Base-by-base conservation (phyloP, 2,329 filamentous ascomycete species). In the Fusarium sp. region DNA sequence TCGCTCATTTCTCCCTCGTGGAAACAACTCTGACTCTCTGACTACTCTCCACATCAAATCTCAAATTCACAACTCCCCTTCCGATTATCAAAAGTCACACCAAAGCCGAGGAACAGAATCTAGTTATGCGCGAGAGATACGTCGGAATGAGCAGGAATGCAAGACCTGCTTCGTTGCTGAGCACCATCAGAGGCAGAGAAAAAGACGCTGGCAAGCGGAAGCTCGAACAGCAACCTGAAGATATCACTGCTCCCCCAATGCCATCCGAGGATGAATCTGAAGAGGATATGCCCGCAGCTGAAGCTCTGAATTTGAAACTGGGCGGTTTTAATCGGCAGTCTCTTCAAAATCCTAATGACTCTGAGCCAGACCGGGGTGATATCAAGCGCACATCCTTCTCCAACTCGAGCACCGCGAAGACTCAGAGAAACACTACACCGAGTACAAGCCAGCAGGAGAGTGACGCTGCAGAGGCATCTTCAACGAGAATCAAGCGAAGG, bases 361-460 rank as follows among this genome's bases (percentile, higher is more conserved):
- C 72, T 3, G 69, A 66, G 19, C 68, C 73, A 29, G 68, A 74
- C n/a, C 60, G 65, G 5, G 74, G 66, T 14, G 59, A 71, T 47
- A 79, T 80, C 23, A 70, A 61, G 33, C 62, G 59, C 9, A 77
- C 74, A n/a, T 53, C 29, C 11, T 80, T 79, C 38, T 21, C 38
- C 3, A 29, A 41, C 17, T 23, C 52, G n/a, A 31, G 37, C 21
- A 14, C 48, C 32, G 43, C 32, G 6, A 60, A 44, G 14, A 17
- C 35, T 27, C 51, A 38, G 10, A 61, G 47, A 35, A 54, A 35
- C 15, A 25, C 32, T 29, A 33, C 21, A 11, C 60, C 47, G 35
- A 55, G 43, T 13, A 38, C 49, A 21, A 51, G 49, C 25, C 42
- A 53, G 21, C 36, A 49, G 25, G 27, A 17, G 37, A 11, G 15